phyloP scores from a whole-genome alignment of 495 filamentous ascomycete genomes.

The Trichocladium antarcticum region DNA sequence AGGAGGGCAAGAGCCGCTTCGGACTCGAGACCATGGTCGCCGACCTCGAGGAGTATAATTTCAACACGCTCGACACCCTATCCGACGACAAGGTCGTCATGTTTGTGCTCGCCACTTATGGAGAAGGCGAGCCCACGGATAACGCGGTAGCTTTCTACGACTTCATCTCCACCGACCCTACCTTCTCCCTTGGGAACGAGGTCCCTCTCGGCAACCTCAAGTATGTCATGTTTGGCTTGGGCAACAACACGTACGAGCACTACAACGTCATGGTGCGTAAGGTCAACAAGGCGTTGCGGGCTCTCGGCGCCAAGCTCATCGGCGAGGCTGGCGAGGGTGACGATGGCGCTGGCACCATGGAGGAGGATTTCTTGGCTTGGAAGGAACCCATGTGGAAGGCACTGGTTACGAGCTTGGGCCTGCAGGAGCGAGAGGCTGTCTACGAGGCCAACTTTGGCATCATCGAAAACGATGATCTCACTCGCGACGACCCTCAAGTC shows the following conservation, averaged over 20 bases:
- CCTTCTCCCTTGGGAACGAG: constrained; percentile 71
- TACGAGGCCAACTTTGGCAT: constrained; percentile 91
- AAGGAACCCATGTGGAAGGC: constrained; percentile 98
- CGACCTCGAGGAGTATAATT: constrained; percentile 97
- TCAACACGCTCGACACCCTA: constrained; percentile 82
- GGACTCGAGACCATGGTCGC: constrained; percentile 98
- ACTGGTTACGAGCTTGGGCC: constrained; percentile 63
- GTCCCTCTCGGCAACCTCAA: constrained; percentile 73
- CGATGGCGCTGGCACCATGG: constrained; percentile 97
- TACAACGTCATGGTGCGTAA: constrained; percentile 98
- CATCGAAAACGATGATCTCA: constrained; percentile 61
- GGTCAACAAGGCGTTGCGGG: constrained; percentile 65
- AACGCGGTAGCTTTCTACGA: constrained; percentile 99
- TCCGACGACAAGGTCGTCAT: constrained; percentile 83
- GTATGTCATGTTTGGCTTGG: constrained; percentile 90
- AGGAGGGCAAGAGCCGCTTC: constrained; percentile 93
- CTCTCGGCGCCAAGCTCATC: constrained; percentile 72
- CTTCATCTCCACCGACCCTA: constrained; percentile 70
- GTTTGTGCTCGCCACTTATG: constrained; percentile 95
- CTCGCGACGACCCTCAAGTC: constrained; percentile 69
- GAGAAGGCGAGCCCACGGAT: constrained; percentile 96
- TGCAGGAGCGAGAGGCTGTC: constrained; percentile 90
- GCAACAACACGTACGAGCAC: constrained; percentile 99
- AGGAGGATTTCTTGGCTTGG: constrained; percentile 98
- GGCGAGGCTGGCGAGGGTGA: constrained; percentile 90